These are phyloP conservation scores for Suillus decipiens DNA, from an alignment of 768 basidiomycete species.

Conservation along the genomic window DNA sequence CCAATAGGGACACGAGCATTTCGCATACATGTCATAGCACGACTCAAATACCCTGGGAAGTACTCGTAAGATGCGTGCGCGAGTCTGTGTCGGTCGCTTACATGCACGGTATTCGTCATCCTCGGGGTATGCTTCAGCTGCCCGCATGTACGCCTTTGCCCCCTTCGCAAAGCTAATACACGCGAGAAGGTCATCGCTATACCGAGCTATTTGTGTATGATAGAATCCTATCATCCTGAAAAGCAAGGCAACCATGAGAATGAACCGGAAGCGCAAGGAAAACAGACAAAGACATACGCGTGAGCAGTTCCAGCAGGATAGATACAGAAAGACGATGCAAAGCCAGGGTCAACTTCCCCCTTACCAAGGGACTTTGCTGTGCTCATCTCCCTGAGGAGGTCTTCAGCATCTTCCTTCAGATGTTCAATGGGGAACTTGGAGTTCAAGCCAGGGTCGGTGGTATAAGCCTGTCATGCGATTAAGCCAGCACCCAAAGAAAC, in stretches of 20 bases:
- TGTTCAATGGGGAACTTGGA: constrained; percentile 14
- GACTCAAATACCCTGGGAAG: constrained; percentile 3
- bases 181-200: background rate
- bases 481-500: background rate
- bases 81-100: constrained; percentile 7
- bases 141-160: constrained; percentile 15
- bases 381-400: constrained; percentile 16
- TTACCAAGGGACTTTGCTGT: background rate
- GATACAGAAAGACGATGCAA: constrained; percentile 18
- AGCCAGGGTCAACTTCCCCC: constrained; percentile 10
- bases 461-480: constrained; percentile 5
- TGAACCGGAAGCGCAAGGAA: background rate
- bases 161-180: background rate
- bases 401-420: constrained; percentile 23
- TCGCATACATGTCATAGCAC: constrained; percentile 1
- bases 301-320: constrained; percentile 19
- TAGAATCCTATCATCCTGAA: constrained; percentile 11
- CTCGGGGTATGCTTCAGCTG: constrained; percentile 15
- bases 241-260: background rate
- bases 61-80: background rate
- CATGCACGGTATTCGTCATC: constrained; percentile 22
- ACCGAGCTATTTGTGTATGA: constrained; percentile 3
- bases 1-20: background rate
- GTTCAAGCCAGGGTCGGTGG: constrained; percentile 4
- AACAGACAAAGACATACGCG: constrained; percentile 14